Percentiles rank a stretch among this genome's conserved stretches.
These are phyloP conservation scores for Basidiobolus heterosporus DNA, from an alignment of 371 early-diverging fungal genomes.

Conservation along the genomic window DNA sequence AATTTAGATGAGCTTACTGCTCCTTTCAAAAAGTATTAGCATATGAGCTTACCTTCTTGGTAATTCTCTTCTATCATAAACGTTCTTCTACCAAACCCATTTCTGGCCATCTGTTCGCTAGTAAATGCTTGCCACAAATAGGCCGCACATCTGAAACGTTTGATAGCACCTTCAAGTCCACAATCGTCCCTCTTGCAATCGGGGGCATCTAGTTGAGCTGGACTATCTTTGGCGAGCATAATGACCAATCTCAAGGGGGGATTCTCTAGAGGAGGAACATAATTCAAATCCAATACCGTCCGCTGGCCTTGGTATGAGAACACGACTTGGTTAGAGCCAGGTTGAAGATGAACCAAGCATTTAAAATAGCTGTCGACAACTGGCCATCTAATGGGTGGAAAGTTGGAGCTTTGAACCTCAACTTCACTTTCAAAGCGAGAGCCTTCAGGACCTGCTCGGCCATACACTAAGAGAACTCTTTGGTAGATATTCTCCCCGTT, in stretches of 20 bases:
- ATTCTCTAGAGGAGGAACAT: constrained; percentile 31
- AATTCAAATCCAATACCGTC: constrained; percentile 18
- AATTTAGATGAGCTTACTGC: no score
- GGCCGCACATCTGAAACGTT: constrained; percentile 37
- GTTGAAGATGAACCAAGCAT: constrained; percentile 34
- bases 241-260: constrained; percentile 37
- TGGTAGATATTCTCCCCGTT: constrained; percentile 35
- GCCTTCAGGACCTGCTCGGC: constrained; percentile 21
- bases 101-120: constrained; percentile 45
- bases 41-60: constrained; percentile 27
- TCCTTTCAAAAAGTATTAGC: no score
- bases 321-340: constrained; percentile 28
- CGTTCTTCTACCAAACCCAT: constrained; percentile 30
- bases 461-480: constrained; percentile 32
- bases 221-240: constrained; percentile 35
- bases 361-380: constrained; percentile 41
- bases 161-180: constrained; percentile 24
- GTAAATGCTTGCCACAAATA: constrained; percentile 61
- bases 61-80: constrained; percentile 42
- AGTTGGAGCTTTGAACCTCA: constrained; percentile 21
- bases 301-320: constrained; percentile 16
- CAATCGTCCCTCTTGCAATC: constrained; percentile 18
- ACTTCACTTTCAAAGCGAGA: constrained; percentile 15
- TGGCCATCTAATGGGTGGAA: constrained; percentile 29
- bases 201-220: constrained; percentile 36